Evolutionary conservation across 768 basidiomycete genomes (phyloP).

Genomic region (Pleurotus salmoneostramineus): DNA sequence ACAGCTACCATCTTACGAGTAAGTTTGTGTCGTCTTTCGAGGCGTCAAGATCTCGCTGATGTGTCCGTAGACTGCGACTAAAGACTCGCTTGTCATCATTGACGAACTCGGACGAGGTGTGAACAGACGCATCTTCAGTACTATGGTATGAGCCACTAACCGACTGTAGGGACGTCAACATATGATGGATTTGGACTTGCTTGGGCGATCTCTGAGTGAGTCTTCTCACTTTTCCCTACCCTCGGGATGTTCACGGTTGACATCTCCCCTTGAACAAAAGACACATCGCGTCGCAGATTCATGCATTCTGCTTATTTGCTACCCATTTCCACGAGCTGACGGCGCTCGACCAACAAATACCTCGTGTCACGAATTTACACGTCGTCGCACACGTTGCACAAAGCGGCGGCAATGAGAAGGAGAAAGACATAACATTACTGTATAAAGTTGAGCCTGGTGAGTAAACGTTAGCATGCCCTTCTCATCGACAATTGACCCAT

Average conservation of each 20-base stretch:
- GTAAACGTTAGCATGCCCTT: constrained; percentile 12
- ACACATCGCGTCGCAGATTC: constrained; percentile 89
- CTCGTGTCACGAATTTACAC: constrained; percentile 91
- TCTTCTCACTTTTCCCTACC: neutral
- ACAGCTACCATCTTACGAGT: constrained; percentile 93
- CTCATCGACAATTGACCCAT: neutral
- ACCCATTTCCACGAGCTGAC: constrained; percentile 99
- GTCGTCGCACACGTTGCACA: constrained; percentile 93
- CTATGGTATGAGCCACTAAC: neutral
- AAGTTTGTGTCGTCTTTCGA: constrained; percentile 15
- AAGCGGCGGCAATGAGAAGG: constrained; percentile 60
- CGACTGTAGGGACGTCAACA: constrained; percentile 77
- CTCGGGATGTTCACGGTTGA: neutral
- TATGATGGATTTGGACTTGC: constrained; percentile 98
- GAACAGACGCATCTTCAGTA: constrained; percentile 6
- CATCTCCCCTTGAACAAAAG: constrained; percentile 32
- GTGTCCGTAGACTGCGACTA: constrained; percentile 70
- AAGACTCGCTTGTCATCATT: constrained; percentile 93
- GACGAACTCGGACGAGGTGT: constrained; percentile 91
- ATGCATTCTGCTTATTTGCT: constrained; percentile 93
- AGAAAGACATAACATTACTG: constrained; percentile 82
- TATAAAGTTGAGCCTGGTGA: constrained; percentile 93
- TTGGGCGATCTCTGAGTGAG: constrained; percentile 97
- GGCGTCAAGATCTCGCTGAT: neutral
- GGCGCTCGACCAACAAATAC: constrained; percentile 78